Percentiles rank a stretch among this genome's conserved stretches.
These are phyloP conservation scores for Lagenidium giganteum DNA, from an alignment of 352 stramenopile genomes.

Conservation along the genomic window DNA sequence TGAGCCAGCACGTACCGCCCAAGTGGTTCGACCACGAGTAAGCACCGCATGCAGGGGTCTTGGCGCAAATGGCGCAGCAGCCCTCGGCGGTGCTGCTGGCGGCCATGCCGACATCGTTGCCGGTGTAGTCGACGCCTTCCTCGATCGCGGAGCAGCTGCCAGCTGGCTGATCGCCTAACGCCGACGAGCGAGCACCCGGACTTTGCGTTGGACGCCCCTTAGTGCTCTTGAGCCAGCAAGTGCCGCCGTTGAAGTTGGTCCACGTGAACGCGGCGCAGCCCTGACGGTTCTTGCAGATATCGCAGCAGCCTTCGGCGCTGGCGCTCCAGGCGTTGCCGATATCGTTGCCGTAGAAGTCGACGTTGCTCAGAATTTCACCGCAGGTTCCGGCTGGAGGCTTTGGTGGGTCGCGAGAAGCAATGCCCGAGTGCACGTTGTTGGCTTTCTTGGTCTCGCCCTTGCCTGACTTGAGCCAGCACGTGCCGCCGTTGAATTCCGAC, in stretches of 20 bases:
- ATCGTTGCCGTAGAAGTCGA: constrained; percentile 7
- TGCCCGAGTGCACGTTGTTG: constrained; percentile 2
- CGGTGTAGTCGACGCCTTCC: constrained; percentile 3
- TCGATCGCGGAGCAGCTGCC: constrained; percentile 3
- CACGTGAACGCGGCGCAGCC: constrained; percentile 24
- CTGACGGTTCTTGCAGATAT: background rate
- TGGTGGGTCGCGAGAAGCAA: background rate
- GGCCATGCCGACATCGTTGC: constrained; percentile 10
- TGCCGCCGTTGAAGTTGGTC: constrained; percentile 43
- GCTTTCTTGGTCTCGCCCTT: background rate
- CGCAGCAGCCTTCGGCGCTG: background rate
- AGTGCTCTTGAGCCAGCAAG: constrained; percentile 58
- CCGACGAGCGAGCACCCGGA: too few species aligned
- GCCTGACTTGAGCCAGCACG: constrained; percentile 14
- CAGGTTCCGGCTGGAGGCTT: background rate
- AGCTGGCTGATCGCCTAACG: too few species aligned
- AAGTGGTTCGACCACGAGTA: constrained; percentile 14
- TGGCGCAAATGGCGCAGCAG: constrained; percentile 8
- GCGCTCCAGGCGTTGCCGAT: constrained; percentile 1
- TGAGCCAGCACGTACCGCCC: constrained; percentile 17
- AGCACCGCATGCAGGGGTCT: constrained; percentile 7
- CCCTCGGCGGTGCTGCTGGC: background rate
- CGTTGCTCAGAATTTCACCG: background rate
- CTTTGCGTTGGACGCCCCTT: too few species aligned
- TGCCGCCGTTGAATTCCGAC: constrained; percentile 43